phyloP scores from a whole-genome alignment of 306 rosid species.

The Quercus variabilis region DNA sequence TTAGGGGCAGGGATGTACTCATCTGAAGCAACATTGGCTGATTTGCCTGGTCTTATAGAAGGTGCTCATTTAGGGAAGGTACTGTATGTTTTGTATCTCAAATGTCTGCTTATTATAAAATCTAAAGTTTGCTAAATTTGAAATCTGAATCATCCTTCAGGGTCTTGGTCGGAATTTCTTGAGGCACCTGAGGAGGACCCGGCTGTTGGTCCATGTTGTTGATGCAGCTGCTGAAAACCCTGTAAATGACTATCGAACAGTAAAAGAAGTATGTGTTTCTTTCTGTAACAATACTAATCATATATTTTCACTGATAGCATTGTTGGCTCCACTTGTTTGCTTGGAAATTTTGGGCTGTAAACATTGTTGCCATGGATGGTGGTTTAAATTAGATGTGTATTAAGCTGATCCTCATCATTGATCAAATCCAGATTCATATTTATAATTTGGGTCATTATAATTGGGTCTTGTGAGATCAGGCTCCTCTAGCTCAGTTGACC shows the following conservation, averaged over 20 bases:
- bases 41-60: conserved; percentile 97
- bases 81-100: conserved; percentile 20
- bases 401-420: not conserved
- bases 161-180: conserved; percentile 96
- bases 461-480: not conserved
- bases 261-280: conserved; percentile 69
- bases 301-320: not conserved
- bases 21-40: conserved; percentile 94
- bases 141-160: conserved; percentile 34
- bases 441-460: not conserved
- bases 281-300: not conserved
- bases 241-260: conserved; percentile 77
- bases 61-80: conserved; percentile 99
- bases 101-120: not conserved
- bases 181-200: conserved; percentile 93
- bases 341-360: conserved; percentile 4
- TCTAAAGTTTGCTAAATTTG: conserved; percentile 18
- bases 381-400: not conserved
- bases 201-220: conserved; percentile 85
- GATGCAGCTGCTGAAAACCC: conserved; percentile 90
- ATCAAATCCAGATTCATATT: not conserved
- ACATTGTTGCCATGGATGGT: not conserved
- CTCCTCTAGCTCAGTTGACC: not conserved
- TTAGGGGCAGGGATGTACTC: conserved; percentile 89
- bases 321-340: conserved; percentile 13